Base-by-base conservation (phyloP, 2,329 filamentous ascomycete species). In the Aspergillus vadensis region DNA sequence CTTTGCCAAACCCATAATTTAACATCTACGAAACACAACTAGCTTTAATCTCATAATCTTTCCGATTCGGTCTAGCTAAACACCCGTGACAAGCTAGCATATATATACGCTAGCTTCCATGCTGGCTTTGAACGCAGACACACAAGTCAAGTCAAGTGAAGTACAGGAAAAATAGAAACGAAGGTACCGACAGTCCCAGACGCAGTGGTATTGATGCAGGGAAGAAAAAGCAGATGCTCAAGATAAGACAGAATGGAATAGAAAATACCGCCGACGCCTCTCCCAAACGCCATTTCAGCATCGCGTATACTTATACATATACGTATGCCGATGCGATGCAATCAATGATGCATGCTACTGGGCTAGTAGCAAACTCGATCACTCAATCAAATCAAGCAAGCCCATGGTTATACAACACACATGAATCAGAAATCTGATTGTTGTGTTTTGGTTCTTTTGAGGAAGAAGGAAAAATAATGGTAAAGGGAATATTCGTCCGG, bases 151-250 rank as follows among this genome's bases (percentile, higher is more conserved):
- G 21, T 44, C 19, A 44, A 44, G 25, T 27, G 7, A 27, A 27
- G 25, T 27, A 44, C 3, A 19, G 8, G 8, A 44, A 44, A 44
- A 44, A 2, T 5, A 44, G n/a, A 44, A 44, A 44, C 12, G 41
- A 36, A 36, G 23, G 27, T 21, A 44, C 41, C 41, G 14, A 44
- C 41, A 38, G 30, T 41, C 12, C 52, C 52, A 55, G 52, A 55
- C 52, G 52, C 52, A 39, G 10, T 17, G 41, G 30, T 55, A 19
- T 32, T 17, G 25, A 47, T 53, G 51, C 51, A 39, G 10, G 19
- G 15, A 38, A 14, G 39, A 15, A 25, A 25, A 51, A 19, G 55
- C 55, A 56, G 58, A 63, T 52, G 30, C 30, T 36, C 30, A 36
- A 36, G 30, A 36, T 27, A 25, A 41, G 27, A 30, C 10, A 30